Conservation (phyloP, 495 filamentous ascomycete species). For the Hyaloscypha finlandica region DNA sequence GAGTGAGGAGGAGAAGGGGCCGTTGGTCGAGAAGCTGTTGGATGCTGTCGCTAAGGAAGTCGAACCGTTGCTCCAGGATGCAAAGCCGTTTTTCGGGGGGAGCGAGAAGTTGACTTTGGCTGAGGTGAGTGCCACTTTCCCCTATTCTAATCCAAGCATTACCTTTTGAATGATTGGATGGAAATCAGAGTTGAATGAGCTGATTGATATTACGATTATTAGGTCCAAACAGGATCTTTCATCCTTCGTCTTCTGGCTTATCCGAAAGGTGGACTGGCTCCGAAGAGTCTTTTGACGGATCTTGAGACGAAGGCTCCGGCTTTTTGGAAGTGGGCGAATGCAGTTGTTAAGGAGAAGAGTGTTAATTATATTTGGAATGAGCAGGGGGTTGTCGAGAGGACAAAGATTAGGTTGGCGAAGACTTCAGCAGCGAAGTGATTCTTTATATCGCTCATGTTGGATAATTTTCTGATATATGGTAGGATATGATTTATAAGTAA, state of each 20-base stretch:
- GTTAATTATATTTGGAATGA: constrained; percentile 68
- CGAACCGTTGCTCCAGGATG: constrained; percentile 67
- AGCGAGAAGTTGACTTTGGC: constrained; percentile 72
- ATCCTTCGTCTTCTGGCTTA: constrained; percentile 58
- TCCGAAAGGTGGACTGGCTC: constrained; percentile 52
- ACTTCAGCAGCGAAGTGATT: not conserved
- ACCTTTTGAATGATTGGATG: no score
- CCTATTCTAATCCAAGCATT: no score
- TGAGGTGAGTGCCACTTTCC: constrained; percentile 58
- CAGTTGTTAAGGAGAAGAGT: constrained; percentile 62
- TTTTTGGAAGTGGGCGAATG: constrained; percentile 68
- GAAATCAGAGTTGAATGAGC: not conserved
- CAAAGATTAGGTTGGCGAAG: constrained; percentile 37
- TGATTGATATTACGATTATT: not conserved
- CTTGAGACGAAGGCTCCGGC: constrained; percentile 58
- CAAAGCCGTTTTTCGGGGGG: constrained; percentile 80
- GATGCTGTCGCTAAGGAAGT: constrained; percentile 68
- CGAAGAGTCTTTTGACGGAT: constrained; percentile 46
- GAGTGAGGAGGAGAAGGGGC: constrained; percentile 41
- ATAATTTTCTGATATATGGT: not conserved
- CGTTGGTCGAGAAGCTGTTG: constrained; percentile 41
- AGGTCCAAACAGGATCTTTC: constrained; percentile 71
- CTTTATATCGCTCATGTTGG: not conserved
- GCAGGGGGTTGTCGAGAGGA: constrained; percentile 33
- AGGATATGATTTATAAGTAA: not conserved